Base-by-base conservation (phyloP, 2,329 filamentous ascomycete genomes). In the Colletotrichum liaoningense region DNA sequence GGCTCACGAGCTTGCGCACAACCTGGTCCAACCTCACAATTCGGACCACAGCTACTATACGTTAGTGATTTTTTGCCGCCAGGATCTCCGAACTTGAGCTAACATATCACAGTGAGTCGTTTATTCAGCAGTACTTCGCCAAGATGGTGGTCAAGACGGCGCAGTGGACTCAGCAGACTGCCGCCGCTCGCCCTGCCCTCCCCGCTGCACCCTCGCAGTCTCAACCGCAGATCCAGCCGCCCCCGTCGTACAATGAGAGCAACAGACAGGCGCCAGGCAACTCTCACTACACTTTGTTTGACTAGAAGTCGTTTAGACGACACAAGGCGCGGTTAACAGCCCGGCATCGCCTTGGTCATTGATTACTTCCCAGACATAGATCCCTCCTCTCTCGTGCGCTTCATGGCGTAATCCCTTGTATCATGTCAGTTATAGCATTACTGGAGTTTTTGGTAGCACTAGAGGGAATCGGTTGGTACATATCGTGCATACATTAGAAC, bases 1-100 rank as follows among this genome's bases (percentile, higher is more conserved):
- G 74, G 97, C 95, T 75, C 97, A 99, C 81, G 97, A 99, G 84
- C 84, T 99, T 81, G 95, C 97, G 71, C 97, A 99, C 84, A 99
- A 99, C 81, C 84, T 99, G 67, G 94, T 98, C 9, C 84, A 85
- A 49, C 88, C 91, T 75, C 96, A 98, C 82, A 93, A 93, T 79
- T 87, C 93, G 19, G 89, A 93, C 67, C 95, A 97, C 82, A 94
- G 92, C 78, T 97, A 92, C 80, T 97, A 97, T 80, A 96, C 93
- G 84, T 92, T 83, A 82, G 88, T 85, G 1, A 4, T 26, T 30
- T 14, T 1, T 63, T 16, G 46, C 33, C 5, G 16, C 5, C n/a
- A 3, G 1, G n/a, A 4, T 22, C 9, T 12, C 65, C 33, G 4
- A 22, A 54, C 42, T 30, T 49, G 6, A 8, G 63, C 28, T 75